Evolutionary conservation across 1,284 basidiomycete species (phyloP), one percentile per base, ranked within the genome.

Genomic region (Pterulicium gracile): DNA sequence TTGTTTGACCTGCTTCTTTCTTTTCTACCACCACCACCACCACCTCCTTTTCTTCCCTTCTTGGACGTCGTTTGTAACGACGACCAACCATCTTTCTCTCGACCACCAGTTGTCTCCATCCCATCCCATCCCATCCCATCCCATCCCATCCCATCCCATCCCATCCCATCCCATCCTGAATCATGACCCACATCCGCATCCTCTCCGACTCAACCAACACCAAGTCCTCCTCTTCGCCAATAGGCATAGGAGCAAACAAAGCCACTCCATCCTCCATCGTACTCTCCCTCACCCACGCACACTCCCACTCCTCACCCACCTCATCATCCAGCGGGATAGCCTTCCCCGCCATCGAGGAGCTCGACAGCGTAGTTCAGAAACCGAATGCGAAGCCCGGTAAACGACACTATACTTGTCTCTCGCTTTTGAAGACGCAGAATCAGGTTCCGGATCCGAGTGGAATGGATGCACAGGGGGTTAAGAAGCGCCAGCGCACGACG

Each of bases 201-300:
- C 36, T 39, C 5, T 39, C 36, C n/a, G 36, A 39, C 19, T 39
- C 36, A 7, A 39, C 36, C 36, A 39, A 39, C 36, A 17, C 36
- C 19, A 15, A 13, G 15, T 39, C 36, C 7, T n/a, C n/a, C n/a
- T n/a, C n/a, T n/a, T n/a, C n/a, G n/a, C n/a, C n/a, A n/a, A n/a
- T n/a, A n/a, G n/a, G n/a, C n/a, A n/a, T n/a, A n/a, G n/a, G n/a
- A n/a, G 36, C n/a, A 7, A 39, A 5, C n/a, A 39, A 39, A 39
- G n/a, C 36, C 15, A 7, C 7, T 7, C n/a, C 36, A 7, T 18
- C 19, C 5, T 39, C 36, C n/a, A 39, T 18, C 36, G 36, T 39
- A 7, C 36, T 39, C 15, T 39, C 36, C 36, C 36, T 39, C 15
- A 39, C 36, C n/a, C 36, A 39, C 36, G 36, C 36, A 7, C 15